Percentiles rank a stretch among this genome's conserved stretches.
Evolutionary conservation across 306 rosid genomes (phyloP).

Genomic region (Sesbania bispinosa): DNA sequence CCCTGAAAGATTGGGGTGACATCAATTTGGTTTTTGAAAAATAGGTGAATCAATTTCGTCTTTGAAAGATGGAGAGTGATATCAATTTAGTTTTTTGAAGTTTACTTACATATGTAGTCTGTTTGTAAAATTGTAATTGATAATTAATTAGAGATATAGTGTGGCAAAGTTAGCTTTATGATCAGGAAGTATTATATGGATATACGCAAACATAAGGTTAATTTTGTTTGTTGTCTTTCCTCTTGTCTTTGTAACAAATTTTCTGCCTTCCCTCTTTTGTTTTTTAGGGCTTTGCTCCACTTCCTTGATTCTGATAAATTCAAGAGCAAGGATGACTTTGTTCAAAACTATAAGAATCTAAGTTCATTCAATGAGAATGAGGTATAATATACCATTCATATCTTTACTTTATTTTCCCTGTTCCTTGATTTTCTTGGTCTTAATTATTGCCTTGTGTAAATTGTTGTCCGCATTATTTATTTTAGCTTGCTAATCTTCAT

Average conservation of each 20-base stretch:
- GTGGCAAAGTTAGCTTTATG: neutral
- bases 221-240: constrained; percentile 18
- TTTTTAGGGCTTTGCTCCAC: constrained; percentile 92
- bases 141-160: neutral
- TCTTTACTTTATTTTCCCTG: neutral
- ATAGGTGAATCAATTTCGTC: neutral
- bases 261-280: neutral
- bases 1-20: neutral
- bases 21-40: neutral
- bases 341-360: constrained; percentile 94
- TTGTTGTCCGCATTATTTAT: constrained; percentile 17
- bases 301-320: constrained; percentile 88
- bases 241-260: neutral
- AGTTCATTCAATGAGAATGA: constrained; percentile 97
- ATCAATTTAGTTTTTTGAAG: too few relatives aligned
- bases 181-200: neutral
- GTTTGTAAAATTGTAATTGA: neutral
- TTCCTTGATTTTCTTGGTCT: neutral
- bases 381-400: constrained; percentile 57
- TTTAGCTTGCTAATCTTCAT: constrained; percentile 96
- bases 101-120: too few relatives aligned
- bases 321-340: constrained; percentile 90
- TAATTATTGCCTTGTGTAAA: neutral
- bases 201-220: neutral
- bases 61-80: too few relatives aligned